Evolutionary conservation across 768 basidiomycete genomes (phyloP), one percentile per base, ranked within the genome.

Genomic region (Gyrodon lividus): DNA sequence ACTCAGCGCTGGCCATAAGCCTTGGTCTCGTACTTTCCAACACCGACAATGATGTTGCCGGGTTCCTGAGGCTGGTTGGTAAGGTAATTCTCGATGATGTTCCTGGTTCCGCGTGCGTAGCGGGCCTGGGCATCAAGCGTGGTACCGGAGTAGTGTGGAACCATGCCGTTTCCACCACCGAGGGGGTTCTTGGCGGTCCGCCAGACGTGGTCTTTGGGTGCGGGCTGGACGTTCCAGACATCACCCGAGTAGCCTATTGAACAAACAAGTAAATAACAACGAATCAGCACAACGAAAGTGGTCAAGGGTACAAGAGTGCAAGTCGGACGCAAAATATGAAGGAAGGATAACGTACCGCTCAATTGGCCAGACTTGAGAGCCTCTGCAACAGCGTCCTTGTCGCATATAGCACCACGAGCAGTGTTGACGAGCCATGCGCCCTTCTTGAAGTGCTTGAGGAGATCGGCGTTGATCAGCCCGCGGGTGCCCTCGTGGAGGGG

Each of bases 341-440:
- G 40, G 22, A 10, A 3, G 4, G 8, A 19, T 19, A 26, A 59
- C 57, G 43, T 39, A 70, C 86, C 92, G 49, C 73, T 68, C 55
- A 95, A 69, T 26, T 90, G 87, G 16, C 92, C 92, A 46, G 79
- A 83, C 72, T 81, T 76, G 50, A 96, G 67, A 12, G 92, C 91
- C 0, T 67, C 83, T 4, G 86, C 84, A 52, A 95, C 86, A 38
- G 83, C 91, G 55, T 92, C 83, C 58, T 83, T 83, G 71, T 91
- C 85, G 66, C 89, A 92, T 62, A 96, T 92, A 37, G 93, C 93
- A 39, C 93, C 93, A 59, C 92, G 89, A 46, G 91, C 90, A 24
- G 91, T 92, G 80, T 96, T 96, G 64, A 96, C 86, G 61, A 95
- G 82, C 87, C 88, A 93, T 14, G 92, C 81, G 43, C 91, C 92